phyloP scores from a whole-genome alignment of 257 asterid genomes.

The Nicotiana tomentosiformis region DNA sequence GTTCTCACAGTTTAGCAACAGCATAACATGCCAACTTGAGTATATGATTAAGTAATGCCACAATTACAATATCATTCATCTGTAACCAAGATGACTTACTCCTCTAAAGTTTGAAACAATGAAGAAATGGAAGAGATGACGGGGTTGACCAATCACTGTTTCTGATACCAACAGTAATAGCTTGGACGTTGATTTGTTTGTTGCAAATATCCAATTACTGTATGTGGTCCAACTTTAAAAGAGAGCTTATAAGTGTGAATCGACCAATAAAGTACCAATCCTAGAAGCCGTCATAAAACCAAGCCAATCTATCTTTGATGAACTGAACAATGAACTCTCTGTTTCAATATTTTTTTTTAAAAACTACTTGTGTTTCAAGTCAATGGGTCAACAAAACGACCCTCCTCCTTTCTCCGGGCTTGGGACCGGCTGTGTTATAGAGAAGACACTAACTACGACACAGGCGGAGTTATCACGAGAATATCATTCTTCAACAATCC shows the following conservation, averaged over 20 bases:
- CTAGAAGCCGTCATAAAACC: not conserved
- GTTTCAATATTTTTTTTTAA: not conserved
- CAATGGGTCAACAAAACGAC: constrained; percentile 3
- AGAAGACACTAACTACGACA: constrained; percentile 7
- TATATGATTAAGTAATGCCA: not conserved
- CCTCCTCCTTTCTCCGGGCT: constrained; percentile 16
- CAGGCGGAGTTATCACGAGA: constrained; percentile 11
- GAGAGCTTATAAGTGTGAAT: not conserved
- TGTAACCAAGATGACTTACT: not conserved
- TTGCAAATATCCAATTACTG: not conserved
- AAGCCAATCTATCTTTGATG: not conserved
- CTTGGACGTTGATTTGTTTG: not conserved
- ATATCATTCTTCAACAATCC: constrained; percentile 5
- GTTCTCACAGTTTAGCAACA: not conserved
- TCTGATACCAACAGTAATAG: not conserved
- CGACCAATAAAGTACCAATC: not conserved
- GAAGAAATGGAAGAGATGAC: not conserved
- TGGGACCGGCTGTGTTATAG: constrained; percentile 12
- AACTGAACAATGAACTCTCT: not conserved
- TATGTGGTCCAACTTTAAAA: not conserved
- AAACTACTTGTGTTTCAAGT: not conserved
- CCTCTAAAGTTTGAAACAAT: not conserved
- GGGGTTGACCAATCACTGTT: not conserved
- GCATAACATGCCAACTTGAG: not conserved
- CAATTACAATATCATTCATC: not conserved